Conservation (phyloP, 192 early-diverging fungal species). For the Chytriomyces sp. region DNA sequence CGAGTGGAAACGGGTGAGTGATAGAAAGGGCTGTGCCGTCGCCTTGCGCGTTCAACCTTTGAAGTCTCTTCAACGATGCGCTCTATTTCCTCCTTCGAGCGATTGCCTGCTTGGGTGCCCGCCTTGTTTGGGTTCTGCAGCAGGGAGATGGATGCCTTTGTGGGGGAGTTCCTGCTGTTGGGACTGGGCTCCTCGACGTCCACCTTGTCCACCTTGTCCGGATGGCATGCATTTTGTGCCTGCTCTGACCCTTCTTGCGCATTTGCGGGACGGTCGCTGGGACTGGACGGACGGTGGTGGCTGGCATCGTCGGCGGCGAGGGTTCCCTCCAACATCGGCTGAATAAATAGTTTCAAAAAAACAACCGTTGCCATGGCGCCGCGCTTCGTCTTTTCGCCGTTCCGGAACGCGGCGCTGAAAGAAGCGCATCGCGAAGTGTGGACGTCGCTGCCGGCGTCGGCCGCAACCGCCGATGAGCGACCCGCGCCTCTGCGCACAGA, state of each 20-base stretch:
- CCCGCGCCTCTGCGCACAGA: neutral
- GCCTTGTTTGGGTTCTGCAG: conserved; percentile 32
- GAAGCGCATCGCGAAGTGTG: conserved; percentile 7
- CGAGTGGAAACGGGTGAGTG: neutral
- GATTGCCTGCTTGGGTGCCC: conserved; percentile 2
- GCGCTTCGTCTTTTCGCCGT: neutral
- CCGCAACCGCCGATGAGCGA: neutral
- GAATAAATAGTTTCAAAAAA: neutral
- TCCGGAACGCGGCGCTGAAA: conserved; percentile 19
- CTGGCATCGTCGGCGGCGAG: no score
- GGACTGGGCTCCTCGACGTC: no score
- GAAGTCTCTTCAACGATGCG: neutral
- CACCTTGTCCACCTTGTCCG: no score
- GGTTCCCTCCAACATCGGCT: no score
- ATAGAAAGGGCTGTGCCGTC: neutral
- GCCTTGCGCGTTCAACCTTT: neutral
- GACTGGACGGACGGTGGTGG: no score
- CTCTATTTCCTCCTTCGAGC: neutral
- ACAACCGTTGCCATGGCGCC: neutral
- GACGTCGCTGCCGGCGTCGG: neutral
- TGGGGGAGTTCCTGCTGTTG: no score
- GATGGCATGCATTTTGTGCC: no score
- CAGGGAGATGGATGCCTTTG: neutral
- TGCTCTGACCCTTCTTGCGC: no score
- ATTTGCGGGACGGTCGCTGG: no score